Evolutionary conservation across 2,329 filamentous ascomycete species (phyloP), one percentile per base, ranked within the genome.

Genomic region (Trichoderma brevicompactum): DNA sequence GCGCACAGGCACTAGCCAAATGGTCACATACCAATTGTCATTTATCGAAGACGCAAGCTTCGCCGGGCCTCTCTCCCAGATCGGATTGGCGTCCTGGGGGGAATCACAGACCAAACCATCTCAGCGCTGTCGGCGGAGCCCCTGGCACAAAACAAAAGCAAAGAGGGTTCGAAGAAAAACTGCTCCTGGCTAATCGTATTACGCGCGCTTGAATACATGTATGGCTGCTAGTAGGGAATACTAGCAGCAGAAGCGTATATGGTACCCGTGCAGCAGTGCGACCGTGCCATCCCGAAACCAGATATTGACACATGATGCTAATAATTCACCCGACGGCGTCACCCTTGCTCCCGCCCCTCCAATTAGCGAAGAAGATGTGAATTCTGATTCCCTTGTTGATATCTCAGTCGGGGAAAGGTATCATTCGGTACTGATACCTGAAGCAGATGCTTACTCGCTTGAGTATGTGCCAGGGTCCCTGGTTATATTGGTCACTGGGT

Each of bases 271-370:
- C 19, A 64, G 58, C 66, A 67, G 70, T 75, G 72, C 66, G 67
- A 76, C 73, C 68, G 70, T 74, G 68, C 65, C 73, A 74, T 75
- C 72, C 71, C 70, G 71, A 70, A 72, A 69, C 59, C 65, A 70
- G 68, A 69, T 70, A 56, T 67, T 67, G 64, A 68, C 69, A 68
- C 71, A 73, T 72, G 71, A 69, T 61, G 34, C 49, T 67, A 62
- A 52, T 62, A 67, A 65, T 65, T 67, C 54, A 61, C 54, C 56
- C 63, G 63, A 65, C 50, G 56, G 55, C 50, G 50, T 56, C 52
- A 48, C 38, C 52, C 65, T 58, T 52, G 50, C 43, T 66, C 46
- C 61, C 61, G 61, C 52, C 52, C 60, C 60, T 64, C 50, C 60
- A 64, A 64, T 64, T 64, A 64, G 61, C 52, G 52, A 54, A 63